Evolutionary conservation across 1,284 basidiomycete genomes (phyloP).

Genomic region (Cutaneotrichosporon mucoides): DNA sequence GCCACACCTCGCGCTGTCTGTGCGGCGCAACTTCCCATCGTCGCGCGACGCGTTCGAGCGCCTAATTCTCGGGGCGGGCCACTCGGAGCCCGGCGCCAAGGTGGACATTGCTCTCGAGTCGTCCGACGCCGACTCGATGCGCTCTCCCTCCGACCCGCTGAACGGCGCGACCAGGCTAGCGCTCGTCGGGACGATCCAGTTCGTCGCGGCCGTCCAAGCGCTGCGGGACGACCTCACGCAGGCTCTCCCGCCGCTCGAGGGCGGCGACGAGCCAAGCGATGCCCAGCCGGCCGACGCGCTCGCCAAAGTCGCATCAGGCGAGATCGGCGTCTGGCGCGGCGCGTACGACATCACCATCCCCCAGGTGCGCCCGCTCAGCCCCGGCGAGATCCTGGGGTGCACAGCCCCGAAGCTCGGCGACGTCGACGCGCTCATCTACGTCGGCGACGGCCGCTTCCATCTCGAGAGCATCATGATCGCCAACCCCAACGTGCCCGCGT

Average conservation of each 20-base stretch:
- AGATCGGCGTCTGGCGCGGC: conserved; percentile 49
- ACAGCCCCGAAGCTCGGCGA: conserved; percentile 77
- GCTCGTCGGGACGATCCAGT: conserved; percentile 91
- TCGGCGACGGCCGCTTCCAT: conserved; percentile 97
- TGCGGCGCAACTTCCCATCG: conserved; percentile 86
- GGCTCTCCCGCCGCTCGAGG: conserved; percentile 34
- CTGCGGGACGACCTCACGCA: conserved; percentile 70
- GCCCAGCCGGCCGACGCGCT: conserved; percentile 15
- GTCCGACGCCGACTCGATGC: not conserved
- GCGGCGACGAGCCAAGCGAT: conserved; percentile 9
- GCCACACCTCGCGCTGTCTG: conserved; percentile 66
- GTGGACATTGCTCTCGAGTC: conserved; percentile 34
- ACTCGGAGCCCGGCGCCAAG: conserved; percentile 32
- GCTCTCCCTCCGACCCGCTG: not conserved
- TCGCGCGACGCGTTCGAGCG: conserved; percentile 41
- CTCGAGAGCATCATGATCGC: conserved; percentile 99
- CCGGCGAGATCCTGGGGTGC: conserved; percentile 95
- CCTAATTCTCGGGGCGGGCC: conserved; percentile 37
- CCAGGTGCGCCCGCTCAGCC: conserved; percentile 86
- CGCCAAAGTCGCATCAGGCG: conserved; percentile 33
- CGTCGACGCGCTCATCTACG: conserved; percentile 84
- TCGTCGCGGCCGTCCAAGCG: conserved; percentile 80
- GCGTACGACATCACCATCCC: conserved; percentile 79
- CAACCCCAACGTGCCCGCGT: conserved; percentile 92
- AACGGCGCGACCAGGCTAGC: conserved; percentile 65